A percentile compares a stretch with the other conserved stretches of the same genome.
Evolutionary conservation across 305 asterid species (phyloP).

Genomic region (Rubia occidens): DNA sequence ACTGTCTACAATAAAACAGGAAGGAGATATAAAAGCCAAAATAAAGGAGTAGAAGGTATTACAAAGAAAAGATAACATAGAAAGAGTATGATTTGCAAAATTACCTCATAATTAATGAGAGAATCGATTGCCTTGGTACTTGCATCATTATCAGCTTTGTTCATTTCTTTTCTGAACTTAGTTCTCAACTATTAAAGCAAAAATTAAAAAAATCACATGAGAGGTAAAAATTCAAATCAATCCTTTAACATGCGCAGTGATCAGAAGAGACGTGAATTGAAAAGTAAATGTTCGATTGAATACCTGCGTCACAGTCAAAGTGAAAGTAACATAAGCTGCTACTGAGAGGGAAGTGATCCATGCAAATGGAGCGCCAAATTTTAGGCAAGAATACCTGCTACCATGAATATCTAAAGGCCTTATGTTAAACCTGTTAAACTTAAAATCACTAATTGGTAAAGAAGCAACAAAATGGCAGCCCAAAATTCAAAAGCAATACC

Average conservation of each 20-base stretch:
- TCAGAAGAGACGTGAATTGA: slow-evolving; percentile 12
- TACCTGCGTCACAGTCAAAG: slow-evolving; percentile 86
- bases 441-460: slow-evolving; percentile 13
- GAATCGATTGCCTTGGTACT: slow-evolving; percentile 86
- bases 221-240: neutral
- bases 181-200: slow-evolving; percentile 80
- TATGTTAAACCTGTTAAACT: slow-evolving; percentile 27
- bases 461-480: slow-evolving; percentile 11
- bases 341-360: slow-evolving; percentile 89
- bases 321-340: slow-evolving; percentile 72
- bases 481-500: slow-evolving; percentile 32
- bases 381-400: slow-evolving; percentile 94
- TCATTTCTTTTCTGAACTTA: slow-evolving; percentile 90
- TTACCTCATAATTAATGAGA: slow-evolving; percentile 89
- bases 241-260: too few species aligned
- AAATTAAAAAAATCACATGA: slow-evolving; percentile 10
- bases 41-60: slow-evolving; percentile 4
- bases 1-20: slow-evolving; percentile 60
- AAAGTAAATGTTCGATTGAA: neutral
- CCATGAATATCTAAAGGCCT: slow-evolving; percentile 82
- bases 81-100: slow-evolving; percentile 18
- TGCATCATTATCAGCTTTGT: slow-evolving; percentile 96
- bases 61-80: slow-evolving; percentile 4
- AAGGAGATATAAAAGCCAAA: slow-evolving; percentile 20
- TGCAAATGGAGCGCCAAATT: slow-evolving; percentile 94